These are phyloP conservation scores for Ophiostoma pallidulum DNA, from an alignment of 2,329 filamentous ascomycete species.

Conservation along the genomic window DNA sequence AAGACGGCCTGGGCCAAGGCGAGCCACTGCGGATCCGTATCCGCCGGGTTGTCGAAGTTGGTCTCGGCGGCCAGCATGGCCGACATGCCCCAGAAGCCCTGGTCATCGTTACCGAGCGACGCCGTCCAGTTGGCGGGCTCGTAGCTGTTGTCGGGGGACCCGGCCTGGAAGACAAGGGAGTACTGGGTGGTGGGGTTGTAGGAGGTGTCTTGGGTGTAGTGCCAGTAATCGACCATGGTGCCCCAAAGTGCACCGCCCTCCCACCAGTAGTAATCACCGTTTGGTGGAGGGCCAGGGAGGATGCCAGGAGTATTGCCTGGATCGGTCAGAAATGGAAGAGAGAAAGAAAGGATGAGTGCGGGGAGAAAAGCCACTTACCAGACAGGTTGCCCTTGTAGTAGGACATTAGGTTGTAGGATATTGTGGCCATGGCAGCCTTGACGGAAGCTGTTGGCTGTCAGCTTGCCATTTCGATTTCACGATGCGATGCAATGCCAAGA, in stretches of 20 bases:
- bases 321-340: neutral
- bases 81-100: slow-evolving; percentile 49
- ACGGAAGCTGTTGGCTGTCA: slow-evolving; percentile 32
- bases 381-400: slow-evolving; percentile 41
- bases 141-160: slow-evolving; percentile 35
- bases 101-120: slow-evolving; percentile 48
- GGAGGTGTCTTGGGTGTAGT: slow-evolving; percentile 37
- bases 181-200: slow-evolving; percentile 37
- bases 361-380: slow-evolving; percentile 9
- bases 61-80: slow-evolving; percentile 48
- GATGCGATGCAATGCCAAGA: slow-evolving; percentile 5
- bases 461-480: neutral
- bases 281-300: slow-evolving; percentile 23
- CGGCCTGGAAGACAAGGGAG: slow-evolving; percentile 35
- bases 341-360: neutral
- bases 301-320: slow-evolving; percentile 20
- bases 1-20: slow-evolving; percentile 50
- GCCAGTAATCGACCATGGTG: slow-evolving; percentile 32
- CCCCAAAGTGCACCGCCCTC: slow-evolving; percentile 24
- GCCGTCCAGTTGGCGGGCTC: slow-evolving; percentile 38
- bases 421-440: slow-evolving; percentile 33
- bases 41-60: slow-evolving; percentile 37
- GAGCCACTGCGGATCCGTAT: slow-evolving; percentile 37
- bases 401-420: slow-evolving; percentile 41
- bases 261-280: slow-evolving; percentile 30